Evolutionary conservation across 2,329 filamentous ascomycete species (phyloP), one percentile per base, ranked within the genome.

Genomic region (Sphaerulina vaccinii): DNA sequence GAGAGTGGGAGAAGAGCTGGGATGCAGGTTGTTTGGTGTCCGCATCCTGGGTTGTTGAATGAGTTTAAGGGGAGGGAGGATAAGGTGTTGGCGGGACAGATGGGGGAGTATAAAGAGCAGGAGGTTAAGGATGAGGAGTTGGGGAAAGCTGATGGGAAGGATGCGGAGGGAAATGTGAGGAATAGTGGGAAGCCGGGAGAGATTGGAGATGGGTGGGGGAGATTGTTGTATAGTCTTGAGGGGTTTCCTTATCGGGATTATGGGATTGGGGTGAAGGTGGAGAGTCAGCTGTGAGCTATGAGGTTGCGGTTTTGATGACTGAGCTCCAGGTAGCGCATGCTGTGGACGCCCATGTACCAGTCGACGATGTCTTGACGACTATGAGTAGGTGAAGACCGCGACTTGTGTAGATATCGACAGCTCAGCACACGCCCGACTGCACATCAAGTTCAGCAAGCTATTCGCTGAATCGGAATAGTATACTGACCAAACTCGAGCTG

Each of bases 21-120:
- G 0, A 97, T 97, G 92, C 84, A 92, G 60, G 90, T 95, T 10
- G 78, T 96, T 1, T 99, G 93, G 93, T 86, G 84, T 62, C 93
- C 93, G 19, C 90, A 97, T 71, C 82, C 84, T 1, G 88, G 83
- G 65, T 73, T 99, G 46, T 77, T 87, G 72, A 76, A 82, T 46
- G 88, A 92, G 68, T 95, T 88, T 63, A 74, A 77, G 35, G 90
- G 87, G 1, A 79, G 85, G 37, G 90, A 96, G 73, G 79, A 79
- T 9, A 82, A 90, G 67, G 89, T 99, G 2, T 74, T 99, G 18
- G 92, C 93, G 0, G 93, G 91, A 0, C 73, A 83, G 61, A 90
- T 86, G 19, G 88, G 87, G 11, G 83, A 87, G 71, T 86, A 83
- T 56, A 80, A 80, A 57, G 79, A 80, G 49, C 70, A 72, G 38